Evolutionary conservation across 2,329 filamentous ascomycete species (phyloP), one percentile per base, ranked within the genome.

Genomic region (Dactylella cylindrospora): DNA sequence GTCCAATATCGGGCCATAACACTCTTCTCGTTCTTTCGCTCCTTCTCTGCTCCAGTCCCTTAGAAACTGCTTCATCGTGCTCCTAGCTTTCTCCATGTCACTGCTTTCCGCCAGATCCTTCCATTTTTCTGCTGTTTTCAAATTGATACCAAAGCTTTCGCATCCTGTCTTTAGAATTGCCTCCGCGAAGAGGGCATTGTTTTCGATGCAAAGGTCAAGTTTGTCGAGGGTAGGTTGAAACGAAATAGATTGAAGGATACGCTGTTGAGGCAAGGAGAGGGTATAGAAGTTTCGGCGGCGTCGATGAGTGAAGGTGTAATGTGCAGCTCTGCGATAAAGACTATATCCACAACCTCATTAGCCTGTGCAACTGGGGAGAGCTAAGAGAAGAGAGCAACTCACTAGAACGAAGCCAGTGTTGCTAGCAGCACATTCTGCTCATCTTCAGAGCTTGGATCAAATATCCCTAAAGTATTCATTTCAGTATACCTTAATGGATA

Each of bases 211-310:
- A 52, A 86, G 82, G 70, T 98, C 94, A 9, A 94, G 81, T 41
- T 80, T 80, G 66, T 85, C 81, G 28, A 98, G 80, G 0, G 84
- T 88, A 28, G 90, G 82, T 5, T 95, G 79, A 47, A 93, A 83
- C 55, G 83, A 86, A 76, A 97, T 94, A 3, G 80, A 80, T 0
- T 89, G 84, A 0, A 98, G 80, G 70, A 95, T 79, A 69, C 86
- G 81, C 84, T 89, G 93, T 72, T 98, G 90, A 1, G 80, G 77
- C 57, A 85, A 83, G 1, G 91, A 89, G 4, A 98, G 79, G 6
- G 90, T 87, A 72, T 97, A 98, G 74, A 98, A 96, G 10, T 89
- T 86, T 73, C 93, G 90, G 22, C 94, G 84, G 17, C 93, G 85
- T 13, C 90, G 80, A 73, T 97, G 91, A 3, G 91, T 97, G 66